phyloP scores from a whole-genome alignment of 768 basidiomycete genomes.

The Paxillus involutus region DNA sequence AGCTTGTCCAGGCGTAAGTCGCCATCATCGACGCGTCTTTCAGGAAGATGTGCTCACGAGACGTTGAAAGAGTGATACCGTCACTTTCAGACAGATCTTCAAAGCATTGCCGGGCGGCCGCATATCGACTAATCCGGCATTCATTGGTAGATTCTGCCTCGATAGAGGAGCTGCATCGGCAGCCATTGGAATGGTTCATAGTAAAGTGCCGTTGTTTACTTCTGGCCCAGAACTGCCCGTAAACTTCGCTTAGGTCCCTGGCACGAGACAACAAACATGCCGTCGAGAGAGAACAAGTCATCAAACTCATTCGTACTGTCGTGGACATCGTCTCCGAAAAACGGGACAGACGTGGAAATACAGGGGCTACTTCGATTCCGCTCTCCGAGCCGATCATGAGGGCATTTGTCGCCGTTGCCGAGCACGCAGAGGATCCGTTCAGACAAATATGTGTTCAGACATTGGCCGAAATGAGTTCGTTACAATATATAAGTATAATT shows the following conservation, averaged over 20 bases:
- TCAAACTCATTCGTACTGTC: slow-evolving; percentile 84
- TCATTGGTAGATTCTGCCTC: slow-evolving; percentile 71
- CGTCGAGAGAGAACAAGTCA: slow-evolving; percentile 88
- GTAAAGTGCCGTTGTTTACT: slow-evolving; percentile 61
- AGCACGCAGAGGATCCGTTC: slow-evolving; percentile 90
- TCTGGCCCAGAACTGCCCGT: not conserved
- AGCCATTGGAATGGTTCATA: slow-evolving; percentile 85
- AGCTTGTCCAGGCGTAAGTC: slow-evolving; percentile 75
- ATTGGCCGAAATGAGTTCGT: slow-evolving; percentile 83
- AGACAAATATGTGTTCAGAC: slow-evolving; percentile 81
- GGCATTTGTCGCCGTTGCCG: slow-evolving; percentile 89
- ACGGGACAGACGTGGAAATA: slow-evolving; percentile 38
- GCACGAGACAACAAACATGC: slow-evolving; percentile 81
- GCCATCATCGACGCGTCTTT: not conserved
- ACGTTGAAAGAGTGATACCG: slow-evolving; percentile 65
- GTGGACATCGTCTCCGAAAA: slow-evolving; percentile 74
- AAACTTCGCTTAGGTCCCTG: slow-evolving; percentile 56
- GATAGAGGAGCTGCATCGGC: slow-evolving; percentile 59
- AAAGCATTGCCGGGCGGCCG: slow-evolving; percentile 73
- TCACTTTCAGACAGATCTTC: slow-evolving; percentile 74
- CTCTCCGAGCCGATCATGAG: slow-evolving; percentile 79
- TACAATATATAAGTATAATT: slow-evolving; percentile 3
- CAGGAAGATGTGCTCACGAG: slow-evolving; percentile 7
- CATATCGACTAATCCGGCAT: slow-evolving; percentile 83
- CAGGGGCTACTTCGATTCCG: slow-evolving; percentile 48